phyloP scores from a whole-genome alignment of 1,139 yeast genomes.

The Geotrichum fermentans region DNA sequence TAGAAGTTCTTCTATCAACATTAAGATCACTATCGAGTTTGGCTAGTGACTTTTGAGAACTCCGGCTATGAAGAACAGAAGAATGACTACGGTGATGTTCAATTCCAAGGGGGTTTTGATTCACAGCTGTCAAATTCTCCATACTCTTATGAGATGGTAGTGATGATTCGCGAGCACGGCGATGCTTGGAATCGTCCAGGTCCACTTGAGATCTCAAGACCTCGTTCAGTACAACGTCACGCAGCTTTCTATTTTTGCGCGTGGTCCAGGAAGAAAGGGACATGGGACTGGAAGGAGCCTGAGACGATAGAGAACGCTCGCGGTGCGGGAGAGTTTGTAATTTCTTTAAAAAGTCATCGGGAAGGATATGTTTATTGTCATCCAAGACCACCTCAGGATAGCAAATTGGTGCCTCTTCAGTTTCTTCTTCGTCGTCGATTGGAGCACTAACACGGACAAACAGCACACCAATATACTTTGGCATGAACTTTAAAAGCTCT shows the following conservation, averaged over 20 bases:
- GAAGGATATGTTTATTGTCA: conserved; percentile 85
- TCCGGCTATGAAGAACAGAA: conserved; percentile 4
- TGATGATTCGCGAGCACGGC: neutral
- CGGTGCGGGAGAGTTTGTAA: neutral
- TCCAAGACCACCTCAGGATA: conserved; percentile 81
- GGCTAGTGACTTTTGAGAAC: neutral
- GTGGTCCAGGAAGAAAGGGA: conserved; percentile 49
- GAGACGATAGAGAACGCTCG: conserved; percentile 10
- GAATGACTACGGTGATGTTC: conserved; percentile 12
- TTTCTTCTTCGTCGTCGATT: conserved; percentile 14
- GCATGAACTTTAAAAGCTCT: conserved; percentile 78
- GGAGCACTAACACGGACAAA: conserved; percentile 73
- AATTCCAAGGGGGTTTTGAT: neutral
- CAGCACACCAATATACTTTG: conserved; percentile 86
- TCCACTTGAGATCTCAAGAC: conserved; percentile 41
- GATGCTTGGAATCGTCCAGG: neutral
- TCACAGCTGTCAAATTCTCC: conserved; percentile 11
- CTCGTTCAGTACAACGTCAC: conserved; percentile 62
- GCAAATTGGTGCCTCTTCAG: conserved; percentile 28
- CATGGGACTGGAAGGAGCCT: conserved; percentile 11
- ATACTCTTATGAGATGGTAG: conserved; percentile 15
- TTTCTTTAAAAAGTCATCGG: conserved; percentile 60
- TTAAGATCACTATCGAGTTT: neutral
- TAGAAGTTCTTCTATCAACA: neutral
- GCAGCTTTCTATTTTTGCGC: conserved; percentile 56